Base-by-base conservation (phyloP, 78 protist genomes). In the Speleostelium caveatum region DNA sequence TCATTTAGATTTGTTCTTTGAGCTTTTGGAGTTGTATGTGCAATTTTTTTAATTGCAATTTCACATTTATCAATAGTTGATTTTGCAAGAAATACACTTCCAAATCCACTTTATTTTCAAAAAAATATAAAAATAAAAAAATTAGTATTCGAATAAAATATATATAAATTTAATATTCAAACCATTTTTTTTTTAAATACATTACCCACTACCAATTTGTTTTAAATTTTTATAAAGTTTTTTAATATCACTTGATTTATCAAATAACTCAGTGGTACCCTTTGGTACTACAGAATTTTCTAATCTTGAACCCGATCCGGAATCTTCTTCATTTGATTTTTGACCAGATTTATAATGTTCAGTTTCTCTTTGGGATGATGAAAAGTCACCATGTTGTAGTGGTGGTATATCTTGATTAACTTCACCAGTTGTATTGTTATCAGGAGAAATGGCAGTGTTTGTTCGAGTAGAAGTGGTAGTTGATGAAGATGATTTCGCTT, bases 1-100 rank as follows among this genome's bases (percentile, higher is more conserved):
- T 91, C 95, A 61, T 91, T 78, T 17, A 91, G 58, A 61, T 91
- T 91, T n/a, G 87, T 91, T 66, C 89, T 39, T 39, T 91, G 77
- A 22, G 86, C 88, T 22, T 91, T 91, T n/a, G 80, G 73, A 12
- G 95, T 60, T 1, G 38, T 58, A 36, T 91, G 95, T 24, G 86
- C 76, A 63, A 91, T 80, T 75, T 91, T 91, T 21, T 91, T 91
- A 28, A 91, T 80, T 30, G 95, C 95, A 39, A 91, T 55, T 71
- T 75, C 87, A 38, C 86, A 78, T 38, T 88, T 69, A 32, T 88
- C 94, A 21, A 75, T 33, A 0, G 61, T 28, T 3, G 86, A 75
- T 58, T 86, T 75, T 56, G 93, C 87, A 30, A 88, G 75, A 60
- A 49, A 88, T 39, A 88, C 94, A 71, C 94, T 73, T 5, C 94